Conservation (phyloP, 1,284 basidiomycete species). For the Trichosporon coremiiforme region DNA sequence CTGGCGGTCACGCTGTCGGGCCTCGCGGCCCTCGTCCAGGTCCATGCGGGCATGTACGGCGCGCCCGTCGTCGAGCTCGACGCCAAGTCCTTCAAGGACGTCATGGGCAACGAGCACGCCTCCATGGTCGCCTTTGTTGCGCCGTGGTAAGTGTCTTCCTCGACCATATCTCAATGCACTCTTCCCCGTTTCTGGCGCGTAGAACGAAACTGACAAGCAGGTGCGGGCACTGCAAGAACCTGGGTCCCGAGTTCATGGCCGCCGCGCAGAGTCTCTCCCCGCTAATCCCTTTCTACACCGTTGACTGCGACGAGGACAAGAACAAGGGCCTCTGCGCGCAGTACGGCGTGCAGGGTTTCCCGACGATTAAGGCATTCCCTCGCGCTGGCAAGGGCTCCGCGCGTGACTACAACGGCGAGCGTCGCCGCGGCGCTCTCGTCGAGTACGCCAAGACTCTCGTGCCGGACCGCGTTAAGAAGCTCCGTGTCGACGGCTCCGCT, state of each 20-base stretch:
- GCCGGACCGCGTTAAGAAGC: conserved; percentile 67
- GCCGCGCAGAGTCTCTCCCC: conserved; percentile 78
- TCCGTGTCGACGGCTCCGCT: conserved; percentile 61
- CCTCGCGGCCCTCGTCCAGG: conserved; percentile 44
- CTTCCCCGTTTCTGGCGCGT: not conserved
- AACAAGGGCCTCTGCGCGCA: conserved; percentile 82
- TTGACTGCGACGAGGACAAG: conserved; percentile 83
- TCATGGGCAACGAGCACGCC: conserved; percentile 74
- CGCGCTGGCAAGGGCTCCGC: conserved; percentile 67
- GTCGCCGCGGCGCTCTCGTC: conserved; percentile 72
- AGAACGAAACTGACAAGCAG: conserved; percentile 8
- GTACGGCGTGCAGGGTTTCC: conserved; percentile 88
- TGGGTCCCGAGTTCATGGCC: conserved; percentile 82
- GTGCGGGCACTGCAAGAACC: conserved; percentile 74
- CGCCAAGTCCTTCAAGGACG: conserved; percentile 69
- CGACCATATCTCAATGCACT: not conserved
- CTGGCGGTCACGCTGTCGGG: conserved; percentile 22
- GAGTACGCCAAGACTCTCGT: conserved; percentile 75
- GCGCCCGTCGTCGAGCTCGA: conserved; percentile 75
- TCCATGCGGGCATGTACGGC: conserved; percentile 73
- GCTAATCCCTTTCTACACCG: conserved; percentile 81
- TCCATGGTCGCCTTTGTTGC: conserved; percentile 81
- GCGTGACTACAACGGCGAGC: conserved; percentile 71
- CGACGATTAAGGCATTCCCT: conserved; percentile 86
- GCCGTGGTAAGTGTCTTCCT: conserved; percentile 67